Percentiles rank a stretch among this genome's conserved stretches.
phyloP scores from a whole-genome alignment of 2,329 filamentous ascomycete species.

The Xylaria sp. region DNA sequence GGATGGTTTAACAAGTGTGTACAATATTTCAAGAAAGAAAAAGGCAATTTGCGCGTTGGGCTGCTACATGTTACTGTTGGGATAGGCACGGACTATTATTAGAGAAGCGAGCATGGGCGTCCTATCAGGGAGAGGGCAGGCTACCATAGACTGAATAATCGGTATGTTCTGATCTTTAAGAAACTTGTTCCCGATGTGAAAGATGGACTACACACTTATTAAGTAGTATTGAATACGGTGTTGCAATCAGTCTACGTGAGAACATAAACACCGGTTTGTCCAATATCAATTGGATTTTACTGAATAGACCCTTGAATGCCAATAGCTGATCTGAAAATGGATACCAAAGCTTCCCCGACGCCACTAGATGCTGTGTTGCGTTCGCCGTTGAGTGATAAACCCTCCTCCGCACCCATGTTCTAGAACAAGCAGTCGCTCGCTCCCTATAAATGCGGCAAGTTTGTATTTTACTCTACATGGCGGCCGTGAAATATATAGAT shows the following conservation, averaged over 20 bases:
- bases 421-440: slow-evolving; percentile 2
- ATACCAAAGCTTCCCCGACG: slow-evolving; percentile 13
- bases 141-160: background rate
- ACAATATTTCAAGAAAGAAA: background rate
- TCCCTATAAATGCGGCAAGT: background rate
- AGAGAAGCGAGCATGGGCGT: background rate
- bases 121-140: background rate
- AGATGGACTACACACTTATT: background rate
- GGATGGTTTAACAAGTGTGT: slow-evolving; percentile 20
- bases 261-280: background rate
- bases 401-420: background rate
- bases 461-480: slow-evolving; percentile 18
- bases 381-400: background rate
- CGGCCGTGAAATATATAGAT: background rate
- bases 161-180: background rate
- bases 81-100: background rate
- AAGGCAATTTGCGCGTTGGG: background rate
- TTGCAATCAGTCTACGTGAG: background rate
- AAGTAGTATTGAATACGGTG: no score
- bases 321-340: background rate
- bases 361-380: slow-evolving; percentile 14
- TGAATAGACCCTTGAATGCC: background rate
- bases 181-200: background rate
- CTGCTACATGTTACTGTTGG: background rate
- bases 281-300: background rate